A percentile compares a stretch with the other conserved stretches of the same genome.
These are phyloP conservation scores for Epichloe hybrida DNA, from an alignment of 2,329 filamentous ascomycete genomes.

Conservation along the genomic window DNA sequence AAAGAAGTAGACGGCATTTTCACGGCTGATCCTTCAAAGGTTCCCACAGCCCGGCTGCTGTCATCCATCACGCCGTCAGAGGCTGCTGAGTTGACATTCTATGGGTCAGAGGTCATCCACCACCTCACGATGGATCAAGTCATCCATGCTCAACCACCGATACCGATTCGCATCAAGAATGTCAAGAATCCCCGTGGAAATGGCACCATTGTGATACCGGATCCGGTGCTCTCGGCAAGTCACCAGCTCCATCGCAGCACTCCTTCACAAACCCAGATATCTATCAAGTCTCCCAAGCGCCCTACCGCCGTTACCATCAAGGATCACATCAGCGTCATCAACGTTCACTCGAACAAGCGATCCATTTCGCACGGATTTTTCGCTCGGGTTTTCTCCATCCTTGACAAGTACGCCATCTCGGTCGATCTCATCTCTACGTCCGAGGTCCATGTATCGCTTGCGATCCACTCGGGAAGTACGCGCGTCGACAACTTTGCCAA, in stretches of 20 bases:
- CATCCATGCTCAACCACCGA: slow-evolving; percentile 64
- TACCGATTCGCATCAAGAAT: slow-evolving; percentile 83
- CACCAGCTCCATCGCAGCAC: slow-evolving; percentile 44
- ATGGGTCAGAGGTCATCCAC: slow-evolving; percentile 93
- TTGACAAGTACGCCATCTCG: slow-evolving; percentile 74
- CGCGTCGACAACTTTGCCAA: slow-evolving; percentile 49
- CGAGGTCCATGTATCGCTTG: slow-evolving; percentile 96
- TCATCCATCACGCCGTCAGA: slow-evolving; percentile 83
- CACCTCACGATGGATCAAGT: slow-evolving; percentile 98
- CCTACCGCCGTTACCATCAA: slow-evolving; percentile 94
- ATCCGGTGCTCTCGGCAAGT: slow-evolving; percentile 41
- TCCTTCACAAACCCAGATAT: slow-evolving; percentile 22
- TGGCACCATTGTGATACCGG: slow-evolving; percentile 74
- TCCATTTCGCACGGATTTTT: slow-evolving; percentile 95
- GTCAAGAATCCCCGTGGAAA: slow-evolving; percentile 72
- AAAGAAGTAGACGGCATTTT: slow-evolving; percentile 98
- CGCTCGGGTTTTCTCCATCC: slow-evolving; percentile 80
- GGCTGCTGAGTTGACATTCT: slow-evolving; percentile 89
- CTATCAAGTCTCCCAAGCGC: slow-evolving; percentile 48
- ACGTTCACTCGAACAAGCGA: slow-evolving; percentile 94
- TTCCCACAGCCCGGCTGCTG: slow-evolving; percentile 85
- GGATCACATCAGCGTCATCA: slow-evolving; percentile 90
- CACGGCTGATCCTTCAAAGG: slow-evolving; percentile 70
- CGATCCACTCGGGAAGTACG: slow-evolving; percentile 68
- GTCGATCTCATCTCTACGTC: slow-evolving; percentile 94